Percentiles rank a stretch among this genome's conserved stretches.
Conservation (phyloP, 2,329 filamentous ascomycete species). For the Neonectria neomacrospora region DNA sequence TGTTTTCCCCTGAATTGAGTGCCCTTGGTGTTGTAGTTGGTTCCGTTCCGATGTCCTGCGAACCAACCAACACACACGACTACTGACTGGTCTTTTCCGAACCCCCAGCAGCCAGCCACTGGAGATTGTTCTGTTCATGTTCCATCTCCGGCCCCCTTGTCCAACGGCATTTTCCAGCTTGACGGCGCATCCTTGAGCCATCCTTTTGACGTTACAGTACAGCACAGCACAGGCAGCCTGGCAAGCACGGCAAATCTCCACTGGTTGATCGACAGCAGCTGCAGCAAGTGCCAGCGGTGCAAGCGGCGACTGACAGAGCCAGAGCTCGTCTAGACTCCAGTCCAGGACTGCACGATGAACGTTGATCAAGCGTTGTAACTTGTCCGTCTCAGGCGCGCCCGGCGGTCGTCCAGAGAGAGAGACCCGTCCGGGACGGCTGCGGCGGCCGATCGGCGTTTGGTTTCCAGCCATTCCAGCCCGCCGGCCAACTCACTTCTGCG, state of each 20-base stretch:
- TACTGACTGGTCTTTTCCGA: neutral
- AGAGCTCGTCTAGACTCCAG: neutral
- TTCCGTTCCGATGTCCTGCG: neutral
- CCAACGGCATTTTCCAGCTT: slow-evolving; percentile 6
- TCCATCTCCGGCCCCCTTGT: slow-evolving; percentile 21
- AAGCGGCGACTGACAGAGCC: slow-evolving; percentile 1
- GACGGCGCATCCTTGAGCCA: slow-evolving; percentile 8
- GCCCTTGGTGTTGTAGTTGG: slow-evolving; percentile 5
- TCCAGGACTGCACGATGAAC: neutral
- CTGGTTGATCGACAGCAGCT: slow-evolving; percentile 22
- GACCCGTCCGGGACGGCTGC: slow-evolving; percentile 10
- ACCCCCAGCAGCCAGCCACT: neutral
- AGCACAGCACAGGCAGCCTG: slow-evolving; percentile 2
- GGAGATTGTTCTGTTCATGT: neutral
- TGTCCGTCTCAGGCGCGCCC: neutral
- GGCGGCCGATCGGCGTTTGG: slow-evolving; percentile 19
- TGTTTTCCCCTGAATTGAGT: neutral
- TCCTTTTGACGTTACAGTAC: neutral
- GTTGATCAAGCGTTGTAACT: slow-evolving; percentile 2
- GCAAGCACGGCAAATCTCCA: slow-evolving; percentile 7
- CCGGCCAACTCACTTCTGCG: slow-evolving; percentile 29
- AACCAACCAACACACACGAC: neutral
- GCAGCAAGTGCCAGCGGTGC: slow-evolving; percentile 6
- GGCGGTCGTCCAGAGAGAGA: neutral
- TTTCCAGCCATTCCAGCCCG: slow-evolving; percentile 6